These are phyloP conservation scores for Epichloe aotearoae DNA, from an alignment of 2,329 filamentous ascomycete genomes.

Conservation along the genomic window DNA sequence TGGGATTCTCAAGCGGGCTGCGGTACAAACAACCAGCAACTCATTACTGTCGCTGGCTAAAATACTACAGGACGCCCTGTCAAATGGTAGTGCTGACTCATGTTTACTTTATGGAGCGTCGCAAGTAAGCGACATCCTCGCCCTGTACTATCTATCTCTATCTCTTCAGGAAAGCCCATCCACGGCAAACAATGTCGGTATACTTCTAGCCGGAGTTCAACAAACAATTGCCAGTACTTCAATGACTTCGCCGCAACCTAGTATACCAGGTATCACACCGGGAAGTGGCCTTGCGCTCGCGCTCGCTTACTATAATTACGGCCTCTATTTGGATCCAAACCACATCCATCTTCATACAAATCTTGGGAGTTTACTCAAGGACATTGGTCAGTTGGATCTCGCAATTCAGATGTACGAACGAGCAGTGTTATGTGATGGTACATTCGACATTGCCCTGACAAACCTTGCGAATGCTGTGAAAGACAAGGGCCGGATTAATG, in stretches of 20 bases:
- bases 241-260: constrained; percentile 14
- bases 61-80: constrained; percentile 94
- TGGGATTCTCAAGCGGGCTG: constrained; percentile 60
- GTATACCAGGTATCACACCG: constrained; percentile 65
- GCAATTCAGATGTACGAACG: constrained; percentile 97
- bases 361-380: constrained; percentile 85
- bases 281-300: constrained; percentile 83
- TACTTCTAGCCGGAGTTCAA: constrained; percentile 88
- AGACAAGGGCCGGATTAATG: constrained; percentile 81
- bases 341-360: constrained; percentile 98
- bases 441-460: constrained; percentile 91
- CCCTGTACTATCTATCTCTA: constrained; percentile 88
- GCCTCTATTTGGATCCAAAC: constrained; percentile 68
- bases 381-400: constrained; percentile 81
- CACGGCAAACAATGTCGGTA: constrained; percentile 95
- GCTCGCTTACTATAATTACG: constrained; percentile 90
- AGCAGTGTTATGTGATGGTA: constrained; percentile 82
- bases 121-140: constrained; percentile 81
- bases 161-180: constrained; percentile 93
- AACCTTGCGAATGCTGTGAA: constrained; percentile 97
- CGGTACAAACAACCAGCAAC: constrained; percentile 88
- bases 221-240: constrained; percentile 36
- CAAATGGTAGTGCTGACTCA: constrained; percentile 48
- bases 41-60: constrained; percentile 89
- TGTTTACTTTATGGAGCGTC: constrained; percentile 48